phyloP scores from a whole-genome alignment of 2,329 filamentous ascomycete species.

The Rhinocladiella mackenziei region DNA sequence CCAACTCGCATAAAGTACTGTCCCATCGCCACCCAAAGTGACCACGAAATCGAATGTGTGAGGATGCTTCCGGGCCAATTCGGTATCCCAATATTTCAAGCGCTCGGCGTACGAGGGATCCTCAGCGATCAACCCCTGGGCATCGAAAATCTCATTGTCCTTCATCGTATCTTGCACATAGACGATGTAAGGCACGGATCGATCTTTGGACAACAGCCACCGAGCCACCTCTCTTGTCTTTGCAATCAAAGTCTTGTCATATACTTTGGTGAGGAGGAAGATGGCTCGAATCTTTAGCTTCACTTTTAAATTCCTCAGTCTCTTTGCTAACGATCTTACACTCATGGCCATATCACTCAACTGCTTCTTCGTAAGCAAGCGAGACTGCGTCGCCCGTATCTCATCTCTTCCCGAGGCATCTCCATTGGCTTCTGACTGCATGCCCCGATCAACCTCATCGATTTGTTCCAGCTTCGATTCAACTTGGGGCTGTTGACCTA shows the following conservation, averaged over 20 bases:
- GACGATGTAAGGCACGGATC: slow-evolving; percentile 67
- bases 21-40: slow-evolving; percentile 88
- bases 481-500: slow-evolving; percentile 24
- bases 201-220: slow-evolving; percentile 74
- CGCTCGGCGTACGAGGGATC: slow-evolving; percentile 53
- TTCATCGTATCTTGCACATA: slow-evolving; percentile 75
- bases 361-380: slow-evolving; percentile 91
- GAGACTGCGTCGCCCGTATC: slow-evolving; percentile 51
- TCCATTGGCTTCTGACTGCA: slow-evolving; percentile 22
- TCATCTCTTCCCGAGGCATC: slow-evolving; percentile 30
- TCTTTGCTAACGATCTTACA: slow-evolving; percentile 82
- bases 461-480: slow-evolving; percentile 26
- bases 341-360: slow-evolving; percentile 96
- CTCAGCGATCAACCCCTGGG: slow-evolving; percentile 62
- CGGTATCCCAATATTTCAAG: slow-evolving; percentile 76
- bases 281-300: slow-evolving; percentile 77
- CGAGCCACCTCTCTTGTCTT: slow-evolving; percentile 71
- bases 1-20: slow-evolving; percentile 93
- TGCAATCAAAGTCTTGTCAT: slow-evolving; percentile 73
- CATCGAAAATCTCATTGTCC: slow-evolving; percentile 69
- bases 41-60: slow-evolving; percentile 92
- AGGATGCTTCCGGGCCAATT: slow-evolving; percentile 71
- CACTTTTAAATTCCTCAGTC: slow-evolving; percentile 75
- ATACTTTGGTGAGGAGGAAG: slow-evolving; percentile 87
- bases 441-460: slow-evolving; percentile 27